Conservation (phyloP, 805 yeast genomes). For the Yamadazyma sp. region DNA sequence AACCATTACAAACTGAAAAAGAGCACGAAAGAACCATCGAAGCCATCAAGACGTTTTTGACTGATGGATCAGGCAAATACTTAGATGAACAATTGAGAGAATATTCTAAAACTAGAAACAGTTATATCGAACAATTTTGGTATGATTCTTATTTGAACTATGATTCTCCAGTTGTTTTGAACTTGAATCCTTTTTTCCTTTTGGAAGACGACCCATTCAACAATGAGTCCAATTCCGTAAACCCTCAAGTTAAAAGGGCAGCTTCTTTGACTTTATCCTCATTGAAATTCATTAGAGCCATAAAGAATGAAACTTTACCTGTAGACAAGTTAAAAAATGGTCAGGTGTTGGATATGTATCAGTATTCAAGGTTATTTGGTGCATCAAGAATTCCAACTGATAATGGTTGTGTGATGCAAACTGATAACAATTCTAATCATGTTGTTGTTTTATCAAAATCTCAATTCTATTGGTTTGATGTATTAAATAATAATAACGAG, state of each 20-base stretch:
- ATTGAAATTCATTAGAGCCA: conserved; percentile 74
- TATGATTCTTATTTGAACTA: conserved; percentile 83
- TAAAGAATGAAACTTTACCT: conserved; percentile 69
- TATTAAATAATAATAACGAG: conserved; percentile 68
- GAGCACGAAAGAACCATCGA: conserved; percentile 62
- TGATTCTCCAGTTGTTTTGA: conserved; percentile 88
- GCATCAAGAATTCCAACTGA: conserved; percentile 80
- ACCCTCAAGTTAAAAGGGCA: conserved; percentile 73
- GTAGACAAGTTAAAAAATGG: conserved; percentile 66
- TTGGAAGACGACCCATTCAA: conserved; percentile 90
- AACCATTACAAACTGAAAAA: conserved; percentile 75
- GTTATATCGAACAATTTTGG: conserved; percentile 94
- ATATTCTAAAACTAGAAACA: conserved; percentile 61
- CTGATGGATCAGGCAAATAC: conserved; percentile 48
- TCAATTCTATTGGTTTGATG: conserved; percentile 95
- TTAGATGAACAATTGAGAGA: conserved; percentile 62
- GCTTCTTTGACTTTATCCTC: conserved; percentile 75
- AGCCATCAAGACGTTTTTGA: conserved; percentile 57
- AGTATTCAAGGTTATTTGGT: conserved; percentile 82
- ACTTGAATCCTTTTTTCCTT: conserved; percentile 85
- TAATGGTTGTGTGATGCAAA: conserved; percentile 81
- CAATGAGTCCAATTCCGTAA: conserved; percentile 42
- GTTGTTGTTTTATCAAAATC: conserved; percentile 79
- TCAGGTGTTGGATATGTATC: conserved; percentile 81
- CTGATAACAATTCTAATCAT: conserved; percentile 73